These are phyloP conservation scores for Claviceps spartinae DNA, from an alignment of 2,329 filamentous ascomycete species.

Conservation along the genomic window DNA sequence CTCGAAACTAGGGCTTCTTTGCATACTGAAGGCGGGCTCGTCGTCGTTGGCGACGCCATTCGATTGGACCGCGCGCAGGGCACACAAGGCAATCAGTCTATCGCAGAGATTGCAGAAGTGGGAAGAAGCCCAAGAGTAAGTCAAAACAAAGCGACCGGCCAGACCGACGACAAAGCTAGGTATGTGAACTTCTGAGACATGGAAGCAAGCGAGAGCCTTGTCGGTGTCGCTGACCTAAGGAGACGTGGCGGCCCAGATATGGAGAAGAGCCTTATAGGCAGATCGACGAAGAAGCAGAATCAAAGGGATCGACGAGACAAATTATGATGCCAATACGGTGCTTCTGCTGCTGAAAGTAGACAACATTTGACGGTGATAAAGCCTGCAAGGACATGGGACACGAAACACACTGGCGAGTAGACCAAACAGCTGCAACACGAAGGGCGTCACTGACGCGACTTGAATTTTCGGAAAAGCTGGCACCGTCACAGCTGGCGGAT, in stretches of 20 bases:
- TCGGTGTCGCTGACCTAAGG: not conserved
- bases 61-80: constrained; percentile 7
- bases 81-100: constrained; percentile 2
- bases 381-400: not conserved
- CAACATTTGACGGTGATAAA: not conserved
- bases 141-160: not conserved
- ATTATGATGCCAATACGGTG: constrained; percentile 1
- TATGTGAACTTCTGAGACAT: constrained; percentile 5
- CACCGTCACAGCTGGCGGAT: not conserved
- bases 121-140: not conserved
- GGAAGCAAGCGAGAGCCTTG: constrained; percentile 3
- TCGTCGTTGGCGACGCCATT: constrained; percentile 7
- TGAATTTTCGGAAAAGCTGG: not conserved
- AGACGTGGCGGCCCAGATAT: not conserved
- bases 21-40: constrained; percentile 10
- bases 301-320: not conserved
- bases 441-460: not conserved
- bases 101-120: not conserved
- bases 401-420: not conserved
- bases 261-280: not conserved
- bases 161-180: constrained; percentile 1
- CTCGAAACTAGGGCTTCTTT: constrained; percentile 9
- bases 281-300: not conserved
- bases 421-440: not conserved
- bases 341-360: not conserved